phyloP scores from a whole-genome alignment of 192 early-diverging fungal genomes.

The Coemansia sp. region DNA sequence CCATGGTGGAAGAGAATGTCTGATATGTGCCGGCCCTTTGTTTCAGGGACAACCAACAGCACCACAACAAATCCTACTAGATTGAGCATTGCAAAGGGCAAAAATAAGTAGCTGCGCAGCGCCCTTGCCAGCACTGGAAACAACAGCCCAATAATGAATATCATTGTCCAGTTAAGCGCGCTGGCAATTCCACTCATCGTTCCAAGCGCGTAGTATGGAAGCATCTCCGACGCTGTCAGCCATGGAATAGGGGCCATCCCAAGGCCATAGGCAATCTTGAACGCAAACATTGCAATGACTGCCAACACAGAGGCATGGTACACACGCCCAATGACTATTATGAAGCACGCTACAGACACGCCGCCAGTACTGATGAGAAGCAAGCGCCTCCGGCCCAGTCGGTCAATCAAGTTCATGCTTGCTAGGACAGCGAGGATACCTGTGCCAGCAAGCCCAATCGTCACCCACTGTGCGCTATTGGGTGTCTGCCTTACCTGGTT shows the following conservation, averaged over 20 bases:
- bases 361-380: slow-evolving; percentile 65
- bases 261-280: slow-evolving; percentile 70
- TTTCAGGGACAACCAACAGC: slow-evolving; percentile 74
- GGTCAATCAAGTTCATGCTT: slow-evolving; percentile 63
- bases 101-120: slow-evolving; percentile 50
- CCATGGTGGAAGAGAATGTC: slow-evolving; percentile 56
- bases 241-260: slow-evolving; percentile 83
- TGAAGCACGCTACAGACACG: slow-evolving; percentile 56
- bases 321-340: slow-evolving; percentile 62
- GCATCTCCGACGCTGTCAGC: slow-evolving; percentile 73
- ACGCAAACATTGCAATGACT: slow-evolving; percentile 63
- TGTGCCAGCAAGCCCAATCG: slow-evolving; percentile 40
- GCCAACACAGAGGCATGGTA: slow-evolving; percentile 47
- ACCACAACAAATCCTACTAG: slow-evolving; percentile 62
- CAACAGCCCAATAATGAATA: slow-evolving; percentile 60
- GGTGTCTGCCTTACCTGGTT: slow-evolving; percentile 40
- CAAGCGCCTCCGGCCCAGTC: slow-evolving; percentile 66
- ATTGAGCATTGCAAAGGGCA: slow-evolving; percentile 67
- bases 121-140: slow-evolving; percentile 52
- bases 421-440: slow-evolving; percentile 36
- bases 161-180: slow-evolving; percentile 71
- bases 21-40: slow-evolving; percentile 68
- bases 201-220: slow-evolving; percentile 73
- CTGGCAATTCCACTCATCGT: slow-evolving; percentile 69
- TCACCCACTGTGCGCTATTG: slow-evolving; percentile 48